phyloP scores from a whole-genome alignment of 805 yeast species.

The Saturnispora galanensis region DNA sequence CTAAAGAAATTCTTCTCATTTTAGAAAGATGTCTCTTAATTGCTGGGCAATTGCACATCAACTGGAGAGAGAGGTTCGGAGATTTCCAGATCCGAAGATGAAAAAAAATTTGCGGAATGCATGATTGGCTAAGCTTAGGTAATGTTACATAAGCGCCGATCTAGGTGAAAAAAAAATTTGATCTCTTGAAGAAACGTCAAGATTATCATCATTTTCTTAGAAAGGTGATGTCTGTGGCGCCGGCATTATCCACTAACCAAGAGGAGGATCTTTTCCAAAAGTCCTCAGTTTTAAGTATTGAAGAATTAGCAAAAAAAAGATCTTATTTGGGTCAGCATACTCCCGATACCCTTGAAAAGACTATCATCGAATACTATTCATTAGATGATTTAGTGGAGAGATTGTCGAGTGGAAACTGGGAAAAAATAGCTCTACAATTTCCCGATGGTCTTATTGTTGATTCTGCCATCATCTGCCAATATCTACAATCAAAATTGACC shows the following conservation, averaged over 20 bases:
- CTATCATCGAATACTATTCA: slow-evolving; percentile 44
- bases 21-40: background rate
- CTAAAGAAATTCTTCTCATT: slow-evolving; percentile 27
- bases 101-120: background rate
- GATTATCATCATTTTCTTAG: background rate
- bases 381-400: slow-evolving; percentile 24
- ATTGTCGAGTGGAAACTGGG: slow-evolving; percentile 25
- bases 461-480: slow-evolving; percentile 58
- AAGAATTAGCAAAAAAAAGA: slow-evolving; percentile 13
- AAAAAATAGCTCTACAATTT: slow-evolving; percentile 72
- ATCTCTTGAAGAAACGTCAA: background rate
- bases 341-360: slow-evolving; percentile 21
- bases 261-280: slow-evolving; percentile 46
- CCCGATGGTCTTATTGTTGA: slow-evolving; percentile 78
- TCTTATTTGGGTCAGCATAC: slow-evolving; percentile 21
- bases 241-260: slow-evolving; percentile 66
- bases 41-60: slow-evolving; percentile 1
- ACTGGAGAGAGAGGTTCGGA: background rate
- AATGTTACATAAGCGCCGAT: too few relatives aligned
- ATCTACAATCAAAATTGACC: slow-evolving; percentile 34
- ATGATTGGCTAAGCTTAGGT: too few relatives aligned
- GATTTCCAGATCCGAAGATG: background rate
- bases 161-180: background rate
- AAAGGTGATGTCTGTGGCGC: slow-evolving; percentile 26
- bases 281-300: slow-evolving; percentile 19